A percentile compares a stretch with the other conserved stretches of the same genome.
Conservation (phyloP, 345 rosid species). For the Eucalyptus grandis region DNA sequence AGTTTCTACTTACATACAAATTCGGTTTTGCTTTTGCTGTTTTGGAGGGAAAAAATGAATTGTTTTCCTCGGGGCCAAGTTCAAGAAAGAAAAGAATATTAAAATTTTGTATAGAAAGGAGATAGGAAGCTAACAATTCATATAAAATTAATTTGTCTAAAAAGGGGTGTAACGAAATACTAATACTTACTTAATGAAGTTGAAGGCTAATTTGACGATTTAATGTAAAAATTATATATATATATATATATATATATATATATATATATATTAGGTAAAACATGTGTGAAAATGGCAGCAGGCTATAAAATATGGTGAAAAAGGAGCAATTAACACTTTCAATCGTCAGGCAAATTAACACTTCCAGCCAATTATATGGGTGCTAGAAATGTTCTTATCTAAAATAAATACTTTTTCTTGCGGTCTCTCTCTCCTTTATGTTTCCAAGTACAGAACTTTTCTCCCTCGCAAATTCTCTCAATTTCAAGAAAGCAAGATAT, state of each 20-base stretch:
- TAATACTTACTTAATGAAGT: neutral
- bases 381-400: neutral
- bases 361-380: neutral
- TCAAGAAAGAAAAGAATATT: neutral
- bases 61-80: neutral
- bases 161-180: neutral
- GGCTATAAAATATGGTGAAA: neutral
- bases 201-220: neutral
- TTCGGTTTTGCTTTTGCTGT: neutral
- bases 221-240: too few relatives aligned
- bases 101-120: neutral
- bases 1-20: neutral
- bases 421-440: too few relatives aligned
- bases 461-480: too few relatives aligned
- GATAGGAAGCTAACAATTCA: neutral
- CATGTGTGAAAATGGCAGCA: neutral
- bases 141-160: neutral
- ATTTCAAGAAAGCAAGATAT: too few relatives aligned
- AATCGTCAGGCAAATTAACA: neutral
- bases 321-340: neutral
- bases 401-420: neutral
- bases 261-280: too few relatives aligned
- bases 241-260: too few relatives aligned
- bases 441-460: too few relatives aligned
- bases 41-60: too few relatives aligned